Conservation (phyloP, 2,329 filamentous ascomycete genomes). For the Pseudogymnoascus sp. region DNA sequence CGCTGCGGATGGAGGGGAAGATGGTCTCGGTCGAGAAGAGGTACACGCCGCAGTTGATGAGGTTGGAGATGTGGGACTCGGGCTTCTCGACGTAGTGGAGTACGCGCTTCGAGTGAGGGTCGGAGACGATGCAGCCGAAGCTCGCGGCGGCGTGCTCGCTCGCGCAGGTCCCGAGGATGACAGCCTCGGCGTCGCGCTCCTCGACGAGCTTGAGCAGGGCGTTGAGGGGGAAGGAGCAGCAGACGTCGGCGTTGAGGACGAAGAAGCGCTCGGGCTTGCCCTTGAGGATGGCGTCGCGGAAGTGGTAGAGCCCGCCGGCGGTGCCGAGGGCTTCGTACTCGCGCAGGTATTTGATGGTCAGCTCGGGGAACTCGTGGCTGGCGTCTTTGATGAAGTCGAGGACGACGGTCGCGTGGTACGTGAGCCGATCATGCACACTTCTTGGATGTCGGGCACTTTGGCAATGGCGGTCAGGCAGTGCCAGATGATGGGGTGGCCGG, state of each 20-base stretch:
- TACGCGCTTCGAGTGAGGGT: conserved; percentile 87
- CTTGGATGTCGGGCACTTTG: conserved; percentile 85
- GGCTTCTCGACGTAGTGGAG: conserved; percentile 99
- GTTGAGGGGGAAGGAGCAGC: conserved; percentile 92
- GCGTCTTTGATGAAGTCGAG: conserved; percentile 96
- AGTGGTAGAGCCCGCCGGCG: conserved; percentile 95
- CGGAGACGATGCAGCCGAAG: conserved; percentile 96
- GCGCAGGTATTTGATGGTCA: conserved; percentile 89
- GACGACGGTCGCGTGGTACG: conserved; percentile 96
- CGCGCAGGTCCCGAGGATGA: conserved; percentile 89
- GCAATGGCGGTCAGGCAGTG: conserved; percentile 90
- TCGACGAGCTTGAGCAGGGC: conserved; percentile 95
- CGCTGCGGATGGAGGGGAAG: conserved; percentile 88
- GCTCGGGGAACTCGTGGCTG: conserved; percentile 73
- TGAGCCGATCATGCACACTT: conserved; percentile 97
- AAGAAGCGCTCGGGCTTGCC: conserved; percentile 92
- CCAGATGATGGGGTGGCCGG: conserved; percentile 96
- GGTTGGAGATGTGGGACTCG: conserved; percentile 92
- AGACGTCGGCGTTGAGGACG: conserved; percentile 95
- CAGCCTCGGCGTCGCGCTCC: conserved; percentile 91
- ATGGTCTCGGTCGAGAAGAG: conserved; percentile 93
- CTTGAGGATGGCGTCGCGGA: conserved; percentile 97
- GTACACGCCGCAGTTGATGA: conserved; percentile 99
- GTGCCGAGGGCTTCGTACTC: conserved; percentile 97
- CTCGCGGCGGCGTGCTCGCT: conserved; percentile 87